These are phyloP conservation scores for Microascus cirrosus DNA, from an alignment of 2,329 filamentous ascomycete species.

Conservation along the genomic window DNA sequence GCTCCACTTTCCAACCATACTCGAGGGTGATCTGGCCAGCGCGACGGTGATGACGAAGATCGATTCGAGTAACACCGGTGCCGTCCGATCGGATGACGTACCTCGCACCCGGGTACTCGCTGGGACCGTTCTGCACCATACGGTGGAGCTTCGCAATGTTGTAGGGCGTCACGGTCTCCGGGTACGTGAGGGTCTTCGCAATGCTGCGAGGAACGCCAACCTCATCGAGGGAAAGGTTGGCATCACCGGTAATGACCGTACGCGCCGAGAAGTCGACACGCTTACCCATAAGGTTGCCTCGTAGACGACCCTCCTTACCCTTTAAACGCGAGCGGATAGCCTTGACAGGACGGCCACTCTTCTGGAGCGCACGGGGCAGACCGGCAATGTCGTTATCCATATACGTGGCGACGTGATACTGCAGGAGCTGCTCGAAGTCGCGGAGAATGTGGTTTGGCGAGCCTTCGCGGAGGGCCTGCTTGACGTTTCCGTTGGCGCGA, in stretches of 20 bases:
- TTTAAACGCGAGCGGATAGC: slow-evolving; percentile 94
- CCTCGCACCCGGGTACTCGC: slow-evolving; percentile 89
- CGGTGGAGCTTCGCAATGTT: slow-evolving; percentile 89
- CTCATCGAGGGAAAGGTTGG: slow-evolving; percentile 91
- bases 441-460: slow-evolving; percentile 82
- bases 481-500: slow-evolving; percentile 89
- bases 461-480: slow-evolving; percentile 81
- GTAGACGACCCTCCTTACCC: slow-evolving; percentile 95
- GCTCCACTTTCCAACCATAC: slow-evolving; percentile 98
- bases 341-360: slow-evolving; percentile 93
- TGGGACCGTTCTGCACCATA: slow-evolving; percentile 86
- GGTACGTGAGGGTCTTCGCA: slow-evolving; percentile 86
- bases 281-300: slow-evolving; percentile 99
- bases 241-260: slow-evolving; percentile 98
- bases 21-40: slow-evolving; percentile 78
- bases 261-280: slow-evolving; percentile 98
- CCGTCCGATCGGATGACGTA: slow-evolving; percentile 93
- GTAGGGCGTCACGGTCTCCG: slow-evolving; percentile 93
- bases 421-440: slow-evolving; percentile 84
- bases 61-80: slow-evolving; percentile 57
- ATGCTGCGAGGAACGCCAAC: slow-evolving; percentile 94
- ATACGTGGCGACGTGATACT: slow-evolving; percentile 97
- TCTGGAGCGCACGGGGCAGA: slow-evolving; percentile 87
- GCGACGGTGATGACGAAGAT: slow-evolving; percentile 85
- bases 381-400: slow-evolving; percentile 99